Percentiles rank a stretch among this genome's conserved stretches.
Conservation (phyloP, 2,329 filamentous ascomycete species). For the Colletotrichum incanum region DNA sequence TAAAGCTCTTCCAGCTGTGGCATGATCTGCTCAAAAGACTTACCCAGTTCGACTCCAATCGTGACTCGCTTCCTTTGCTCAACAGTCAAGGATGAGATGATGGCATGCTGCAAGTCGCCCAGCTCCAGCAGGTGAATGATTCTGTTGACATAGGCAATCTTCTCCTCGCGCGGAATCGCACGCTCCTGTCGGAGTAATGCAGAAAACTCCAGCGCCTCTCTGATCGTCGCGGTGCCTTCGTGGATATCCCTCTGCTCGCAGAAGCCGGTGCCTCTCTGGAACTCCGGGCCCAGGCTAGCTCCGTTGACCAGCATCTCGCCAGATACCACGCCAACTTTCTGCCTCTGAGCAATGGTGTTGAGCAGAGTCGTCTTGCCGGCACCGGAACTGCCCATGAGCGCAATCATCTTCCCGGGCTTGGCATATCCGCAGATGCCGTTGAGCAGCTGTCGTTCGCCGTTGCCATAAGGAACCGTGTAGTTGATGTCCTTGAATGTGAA, state of each 20-base stretch:
- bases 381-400: slow-evolving; percentile 85
- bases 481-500: slow-evolving; percentile 82
- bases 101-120: slow-evolving; percentile 74
- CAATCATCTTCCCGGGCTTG: slow-evolving; percentile 85
- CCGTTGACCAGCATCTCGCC: slow-evolving; percentile 78
- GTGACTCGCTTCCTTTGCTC: slow-evolving; percentile 76
- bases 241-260: slow-evolving; percentile 80
- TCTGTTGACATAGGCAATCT: slow-evolving; percentile 76
- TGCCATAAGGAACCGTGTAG: slow-evolving; percentile 75
- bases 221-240: slow-evolving; percentile 75
- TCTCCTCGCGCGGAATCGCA: slow-evolving; percentile 69
- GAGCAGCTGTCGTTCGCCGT: slow-evolving; percentile 32
- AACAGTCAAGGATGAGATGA: slow-evolving; percentile 67
- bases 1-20: too few species aligned
- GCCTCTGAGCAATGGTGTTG: slow-evolving; percentile 82
- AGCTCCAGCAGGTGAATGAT: slow-evolving; percentile 78
- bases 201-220: slow-evolving; percentile 78
- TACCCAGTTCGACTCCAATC: slow-evolving; percentile 76
- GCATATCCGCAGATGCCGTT: slow-evolving; percentile 78
- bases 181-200: slow-evolving; percentile 75
- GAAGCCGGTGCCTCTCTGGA: slow-evolving; percentile 78
- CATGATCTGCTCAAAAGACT: not conserved
- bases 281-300: slow-evolving; percentile 69
- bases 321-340: slow-evolving; percentile 74
- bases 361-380: slow-evolving; percentile 89